These are phyloP conservation scores for Waltergamsia citrina DNA, from an alignment of 2,329 filamentous ascomycete genomes.

Conservation along the genomic window DNA sequence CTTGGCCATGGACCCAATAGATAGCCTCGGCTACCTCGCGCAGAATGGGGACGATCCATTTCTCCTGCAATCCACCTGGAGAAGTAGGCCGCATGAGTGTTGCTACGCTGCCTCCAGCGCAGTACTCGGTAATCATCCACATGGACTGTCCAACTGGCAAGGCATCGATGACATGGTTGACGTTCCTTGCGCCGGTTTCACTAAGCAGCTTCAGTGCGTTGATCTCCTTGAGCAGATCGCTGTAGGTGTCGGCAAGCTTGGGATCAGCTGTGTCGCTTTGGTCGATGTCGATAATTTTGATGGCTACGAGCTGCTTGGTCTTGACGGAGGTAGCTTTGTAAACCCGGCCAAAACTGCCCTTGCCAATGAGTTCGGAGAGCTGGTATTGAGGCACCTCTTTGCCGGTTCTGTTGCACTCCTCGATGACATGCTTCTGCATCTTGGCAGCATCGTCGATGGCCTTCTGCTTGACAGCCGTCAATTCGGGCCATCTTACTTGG, in stretches of 20 bases:
- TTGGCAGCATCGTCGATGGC: slow-evolving; percentile 61
- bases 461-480: slow-evolving; percentile 42
- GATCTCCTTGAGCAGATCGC: slow-evolving; percentile 61
- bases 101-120: slow-evolving; percentile 73
- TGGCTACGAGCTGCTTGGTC: slow-evolving; percentile 50
- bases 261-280: slow-evolving; percentile 61
- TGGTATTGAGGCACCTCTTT: slow-evolving; percentile 55
- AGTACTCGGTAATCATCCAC: slow-evolving; percentile 86
- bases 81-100: slow-evolving; percentile 61
- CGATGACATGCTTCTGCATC: slow-evolving; percentile 56
- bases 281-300: slow-evolving; percentile 81
- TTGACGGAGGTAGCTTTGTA: slow-evolving; percentile 50
- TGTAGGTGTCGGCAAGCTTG: slow-evolving; percentile 56
- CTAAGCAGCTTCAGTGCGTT: slow-evolving; percentile 62
- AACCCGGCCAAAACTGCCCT: slow-evolving; percentile 65
- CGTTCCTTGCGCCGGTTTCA: slow-evolving; percentile 65
- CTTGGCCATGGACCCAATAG: slow-evolving; percentile 57
- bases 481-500: slow-evolving; percentile 29
- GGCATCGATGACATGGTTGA: slow-evolving; percentile 75
- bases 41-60: slow-evolving; percentile 59
- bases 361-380: slow-evolving; percentile 65
- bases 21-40: slow-evolving; percentile 58
- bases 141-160: slow-evolving; percentile 69
- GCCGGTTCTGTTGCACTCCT: slow-evolving; percentile 49
- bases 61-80: slow-evolving; percentile 57